Evolutionary conservation across 768 basidiomycete species (phyloP).

Genomic region (Tricholomella constricta): DNA sequence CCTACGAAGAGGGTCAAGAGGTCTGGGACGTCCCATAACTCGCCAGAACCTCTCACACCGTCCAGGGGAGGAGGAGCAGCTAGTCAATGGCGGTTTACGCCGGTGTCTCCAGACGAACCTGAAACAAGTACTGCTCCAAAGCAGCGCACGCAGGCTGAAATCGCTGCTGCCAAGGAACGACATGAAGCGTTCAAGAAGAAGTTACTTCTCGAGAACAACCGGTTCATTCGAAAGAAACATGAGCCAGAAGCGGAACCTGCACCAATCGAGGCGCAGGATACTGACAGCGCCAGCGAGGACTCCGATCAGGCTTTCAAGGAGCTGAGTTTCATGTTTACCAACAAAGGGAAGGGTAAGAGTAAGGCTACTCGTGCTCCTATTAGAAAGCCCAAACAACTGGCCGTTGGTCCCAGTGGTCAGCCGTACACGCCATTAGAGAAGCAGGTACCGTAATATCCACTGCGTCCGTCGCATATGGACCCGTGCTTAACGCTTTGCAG

Average conservation of each 20-base stretch:
- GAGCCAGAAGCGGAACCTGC: constrained; percentile 17
- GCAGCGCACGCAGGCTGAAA: constrained; percentile 20
- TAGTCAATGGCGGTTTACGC: constrained; percentile 48
- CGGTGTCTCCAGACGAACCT: constrained; percentile 29
- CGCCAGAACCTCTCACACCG: background rate
- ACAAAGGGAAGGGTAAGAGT: constrained; percentile 38
- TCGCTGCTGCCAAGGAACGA: constrained; percentile 26
- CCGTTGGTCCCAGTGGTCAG: constrained; percentile 69
- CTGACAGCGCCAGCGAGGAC: constrained; percentile 39
- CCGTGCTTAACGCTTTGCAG: constrained; percentile 30
- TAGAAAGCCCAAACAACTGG: constrained; percentile 35
- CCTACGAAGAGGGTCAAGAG: constrained; percentile 32
- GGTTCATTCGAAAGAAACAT: constrained; percentile 29
- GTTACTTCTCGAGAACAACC: constrained; percentile 48
- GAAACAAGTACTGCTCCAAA: constrained; percentile 5
- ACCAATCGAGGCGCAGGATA: constrained; percentile 22
- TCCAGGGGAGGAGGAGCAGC: constrained; percentile 7
- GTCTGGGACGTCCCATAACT: constrained; percentile 1
- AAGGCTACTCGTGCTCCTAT: constrained; percentile 25
- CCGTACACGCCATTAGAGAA: constrained; percentile 77
- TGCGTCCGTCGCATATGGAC: background rate
- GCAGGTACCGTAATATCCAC: constrained; percentile 44
- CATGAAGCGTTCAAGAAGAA: constrained; percentile 51
- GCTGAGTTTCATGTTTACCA: constrained; percentile 49
- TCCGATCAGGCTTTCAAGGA: constrained; percentile 49